Evolutionary conservation across 192 early-diverging fungal genomes (phyloP).

Genomic region (Hyaloraphidium curvatum): DNA sequence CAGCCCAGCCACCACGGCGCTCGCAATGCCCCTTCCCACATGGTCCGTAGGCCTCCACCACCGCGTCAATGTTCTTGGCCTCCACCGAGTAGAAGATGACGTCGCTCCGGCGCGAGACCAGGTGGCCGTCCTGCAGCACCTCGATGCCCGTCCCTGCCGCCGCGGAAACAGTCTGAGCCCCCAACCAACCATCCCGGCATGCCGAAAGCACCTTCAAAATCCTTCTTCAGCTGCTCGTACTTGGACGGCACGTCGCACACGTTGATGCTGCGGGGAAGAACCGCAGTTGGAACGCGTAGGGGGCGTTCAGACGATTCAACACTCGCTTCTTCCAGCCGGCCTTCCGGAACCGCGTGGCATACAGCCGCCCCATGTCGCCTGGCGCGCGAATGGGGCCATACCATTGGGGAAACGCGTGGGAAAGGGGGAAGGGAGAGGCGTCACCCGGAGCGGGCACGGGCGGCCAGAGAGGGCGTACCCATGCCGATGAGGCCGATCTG

Average conservation of each 20-base stretch:
- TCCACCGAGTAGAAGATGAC: constrained; percentile 91
- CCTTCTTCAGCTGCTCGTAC: constrained; percentile 41
- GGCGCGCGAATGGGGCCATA: constrained; percentile 5
- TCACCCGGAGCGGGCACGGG: too few relatives aligned
- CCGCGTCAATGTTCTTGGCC: constrained; percentile 62
- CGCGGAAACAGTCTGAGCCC: constrained; percentile 5
- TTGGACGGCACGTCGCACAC: constrained; percentile 69
- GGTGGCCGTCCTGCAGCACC: constrained; percentile 62
- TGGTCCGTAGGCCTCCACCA: constrained; percentile 67
- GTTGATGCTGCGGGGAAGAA: constrained; percentile 36
- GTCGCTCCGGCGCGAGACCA: constrained; percentile 64
- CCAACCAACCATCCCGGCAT: neutral
- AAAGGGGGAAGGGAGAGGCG: too few relatives aligned
- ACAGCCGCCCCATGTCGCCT: constrained; percentile 90
- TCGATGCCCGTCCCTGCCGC: constrained; percentile 24
- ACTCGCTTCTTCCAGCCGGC: constrained; percentile 61
- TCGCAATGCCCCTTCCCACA: constrained; percentile 20
- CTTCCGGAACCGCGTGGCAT: constrained; percentile 45
- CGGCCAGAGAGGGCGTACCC: too few relatives aligned
- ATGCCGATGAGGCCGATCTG: too few relatives aligned
- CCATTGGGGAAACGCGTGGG: neutral
- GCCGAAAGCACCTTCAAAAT: constrained; percentile 25
- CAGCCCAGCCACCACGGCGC: neutral
- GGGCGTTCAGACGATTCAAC: neutral
- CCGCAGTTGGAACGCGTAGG: neutral